Base-by-base conservation (phyloP, 768 basidiomycete genomes). In the Hortiboletus campestris region DNA sequence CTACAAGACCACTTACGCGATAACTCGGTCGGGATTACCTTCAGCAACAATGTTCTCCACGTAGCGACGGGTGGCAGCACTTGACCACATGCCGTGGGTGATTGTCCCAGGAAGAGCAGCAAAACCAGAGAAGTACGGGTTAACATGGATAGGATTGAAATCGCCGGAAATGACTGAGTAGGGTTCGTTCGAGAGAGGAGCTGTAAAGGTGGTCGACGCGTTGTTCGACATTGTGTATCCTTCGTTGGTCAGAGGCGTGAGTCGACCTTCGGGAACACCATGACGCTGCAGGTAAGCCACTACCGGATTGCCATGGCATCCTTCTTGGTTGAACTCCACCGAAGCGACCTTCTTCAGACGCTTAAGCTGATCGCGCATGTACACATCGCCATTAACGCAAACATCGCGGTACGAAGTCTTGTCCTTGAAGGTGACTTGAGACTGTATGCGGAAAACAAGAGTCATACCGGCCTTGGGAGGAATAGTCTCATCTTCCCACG, bases 91-190 rank as follows among this genome's bases (percentile, higher is more conserved):
- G 50, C 97, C 97, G 66, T 98, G 97, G 4, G 97, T 98, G 67
- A 99, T 98, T 11, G 97, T 99, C 14, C 91, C 89, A 25, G 96
- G 95, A 14, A 99, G 84, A 6, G 86, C 83, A 2, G 96, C 95
- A 58, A 89, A 92, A 69, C 94, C 88, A 22, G 97, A 85, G 78
- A 99, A 98, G 80, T 98, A 98, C 0, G 97, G 96, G 74, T 99
- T 98, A 72, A 97, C 79, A 71, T 99, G 97, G 63, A 99, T 99
- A 29, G 97, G 97, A 72, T 99, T 98, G 80, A 93, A 98, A 74
- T 99, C 96, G 43, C 96, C 95, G 0, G 97, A 99, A 46, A 95
- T 83, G 72, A 86, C 85, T 5, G 95, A 98, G 75, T 98, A 99
- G 2, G 94, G 89, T 73, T 96, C 91, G 67, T 99, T 99, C 45